phyloP scores from a whole-genome alignment of 2,329 filamentous ascomycete genomes.

The Xylaria multiplex region DNA sequence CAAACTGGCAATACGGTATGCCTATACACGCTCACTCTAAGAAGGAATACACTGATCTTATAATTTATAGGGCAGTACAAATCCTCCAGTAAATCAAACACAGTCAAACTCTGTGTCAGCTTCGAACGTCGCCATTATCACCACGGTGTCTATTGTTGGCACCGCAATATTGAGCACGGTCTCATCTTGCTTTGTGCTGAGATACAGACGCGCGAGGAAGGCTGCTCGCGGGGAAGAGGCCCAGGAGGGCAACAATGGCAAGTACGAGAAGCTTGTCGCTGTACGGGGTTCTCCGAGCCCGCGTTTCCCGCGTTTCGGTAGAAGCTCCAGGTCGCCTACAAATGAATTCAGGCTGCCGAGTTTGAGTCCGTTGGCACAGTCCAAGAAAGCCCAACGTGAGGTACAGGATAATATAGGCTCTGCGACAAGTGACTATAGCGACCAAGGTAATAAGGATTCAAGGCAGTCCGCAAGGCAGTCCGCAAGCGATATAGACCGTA shows the following conservation, averaged over 20 bases:
- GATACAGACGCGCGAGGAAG: slow-evolving; percentile 44
- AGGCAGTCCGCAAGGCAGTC: neutral
- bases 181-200: slow-evolving; percentile 42
- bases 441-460: slow-evolving; percentile 12
- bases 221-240: slow-evolving; percentile 31
- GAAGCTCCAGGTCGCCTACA: slow-evolving; percentile 41
- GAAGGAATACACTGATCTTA: slow-evolving; percentile 3
- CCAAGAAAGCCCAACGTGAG: slow-evolving; percentile 39
- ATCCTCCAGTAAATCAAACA: slow-evolving; percentile 39
- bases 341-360: slow-evolving; percentile 46
- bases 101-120: slow-evolving; percentile 44
- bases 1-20: slow-evolving; percentile 40
- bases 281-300: slow-evolving; percentile 42
- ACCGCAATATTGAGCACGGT: slow-evolving; percentile 43
- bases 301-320: slow-evolving; percentile 45
- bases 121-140: slow-evolving; percentile 47
- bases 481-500: slow-evolving; percentile 30
- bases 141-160: slow-evolving; percentile 44
- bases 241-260: slow-evolving; percentile 30
- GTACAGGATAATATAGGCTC: slow-evolving; percentile 39
- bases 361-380: slow-evolving; percentile 40
- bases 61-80: slow-evolving; percentile 40
- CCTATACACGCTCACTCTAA: neutral
- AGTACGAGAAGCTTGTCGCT: slow-evolving; percentile 41
- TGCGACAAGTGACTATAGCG: slow-evolving; percentile 41